phyloP scores from a whole-genome alignment of 1,284 basidiomycete species.

The Sporisorium sorghi region DNA sequence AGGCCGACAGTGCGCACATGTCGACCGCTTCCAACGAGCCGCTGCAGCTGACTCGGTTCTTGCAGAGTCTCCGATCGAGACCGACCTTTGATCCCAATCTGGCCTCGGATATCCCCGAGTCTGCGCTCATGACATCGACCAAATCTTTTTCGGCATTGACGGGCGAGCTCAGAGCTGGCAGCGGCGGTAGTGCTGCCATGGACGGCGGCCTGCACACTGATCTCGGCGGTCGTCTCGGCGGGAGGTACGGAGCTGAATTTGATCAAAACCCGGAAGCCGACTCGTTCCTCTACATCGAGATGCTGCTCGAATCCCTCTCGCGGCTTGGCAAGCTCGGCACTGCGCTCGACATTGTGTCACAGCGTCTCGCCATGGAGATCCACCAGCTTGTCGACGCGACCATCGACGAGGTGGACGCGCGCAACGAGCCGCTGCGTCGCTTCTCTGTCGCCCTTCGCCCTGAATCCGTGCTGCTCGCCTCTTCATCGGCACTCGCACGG shows the following conservation, averaged over 20 bases:
- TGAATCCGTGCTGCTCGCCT: conserved; percentile 72
- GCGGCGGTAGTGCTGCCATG: conserved; percentile 4
- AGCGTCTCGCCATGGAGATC: conserved; percentile 86
- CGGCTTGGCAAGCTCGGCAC: conserved; percentile 88
- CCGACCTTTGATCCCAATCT: conserved; percentile 51
- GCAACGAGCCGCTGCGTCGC: conserved; percentile 66
- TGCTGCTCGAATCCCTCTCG: conserved; percentile 88
- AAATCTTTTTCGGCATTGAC: conserved; percentile 43
- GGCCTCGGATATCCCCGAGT: conserved; percentile 43
- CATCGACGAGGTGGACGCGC: conserved; percentile 86
- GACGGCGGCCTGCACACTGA: not conserved
- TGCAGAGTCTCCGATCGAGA: conserved; percentile 46
- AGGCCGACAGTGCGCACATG: not conserved
- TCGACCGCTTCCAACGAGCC: conserved; percentile 10
- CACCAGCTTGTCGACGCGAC: conserved; percentile 87
- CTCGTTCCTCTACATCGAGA: conserved; percentile 94
- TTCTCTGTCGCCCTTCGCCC: conserved; percentile 75
- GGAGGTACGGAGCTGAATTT: conserved; percentile 34
- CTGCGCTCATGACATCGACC: conserved; percentile 37
- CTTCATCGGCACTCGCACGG: conserved; percentile 49
- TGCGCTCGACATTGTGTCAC: conserved; percentile 84
- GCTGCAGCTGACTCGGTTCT: conserved; percentile 48
- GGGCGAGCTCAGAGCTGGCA: conserved; percentile 16
- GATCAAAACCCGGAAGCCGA: conserved; percentile 84
- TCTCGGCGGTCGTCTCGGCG: conserved; percentile 12